Base-by-base conservation (phyloP, 306 rosid genomes). In the Purshia tridentata region DNA sequence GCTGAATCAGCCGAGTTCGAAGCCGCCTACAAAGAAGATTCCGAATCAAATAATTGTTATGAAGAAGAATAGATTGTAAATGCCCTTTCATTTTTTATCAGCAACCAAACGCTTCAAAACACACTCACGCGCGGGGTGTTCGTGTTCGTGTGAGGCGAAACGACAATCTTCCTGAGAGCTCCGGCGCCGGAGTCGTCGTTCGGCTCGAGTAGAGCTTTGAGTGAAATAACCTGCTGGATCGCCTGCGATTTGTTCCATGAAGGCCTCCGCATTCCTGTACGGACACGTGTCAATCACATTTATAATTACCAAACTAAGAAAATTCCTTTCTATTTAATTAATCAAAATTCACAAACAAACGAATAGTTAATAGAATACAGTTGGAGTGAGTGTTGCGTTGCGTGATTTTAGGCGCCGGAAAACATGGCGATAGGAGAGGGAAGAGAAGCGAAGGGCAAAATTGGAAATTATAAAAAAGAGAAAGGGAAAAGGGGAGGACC, bases 211-310 rank as follows among this genome's bases (percentile, higher is more conserved):
- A 95, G 84, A 4, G 99, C 99, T 82, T 95, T 95, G 64, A 95
- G 97, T n/a, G 89, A 95, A 76, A 95, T 87, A 40, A 95, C 99
- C 56, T 95, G 99, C 83, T 95, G 99, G 84, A 95, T 91, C 86
- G 99, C 99, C 84, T 95, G 99, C 39, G 98, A 95, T 88, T 95
- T 95, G 97, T 95, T 95, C 99, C 99, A 95, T 19, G 99, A 95
- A 19, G 99, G 99, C 89, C 97, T 77, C 70, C 99, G 90, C 99
- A 95, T 95, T 85, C 99, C 99, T 94, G 97, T 73, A 87, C 86
- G 87, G 76, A 88, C 97, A 91, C 94, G 94, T 89, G 90, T 81
- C 14, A 78, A 74, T 22, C 29, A 69, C 70, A 51, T 52, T 57
- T 55, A 18, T n/a, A 76, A 78, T 48, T 29, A 35, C 3, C 48